These are phyloP conservation scores for Prototheca wickerhamii DNA, from an alignment of 163 green algal species.

Conservation along the genomic window DNA sequence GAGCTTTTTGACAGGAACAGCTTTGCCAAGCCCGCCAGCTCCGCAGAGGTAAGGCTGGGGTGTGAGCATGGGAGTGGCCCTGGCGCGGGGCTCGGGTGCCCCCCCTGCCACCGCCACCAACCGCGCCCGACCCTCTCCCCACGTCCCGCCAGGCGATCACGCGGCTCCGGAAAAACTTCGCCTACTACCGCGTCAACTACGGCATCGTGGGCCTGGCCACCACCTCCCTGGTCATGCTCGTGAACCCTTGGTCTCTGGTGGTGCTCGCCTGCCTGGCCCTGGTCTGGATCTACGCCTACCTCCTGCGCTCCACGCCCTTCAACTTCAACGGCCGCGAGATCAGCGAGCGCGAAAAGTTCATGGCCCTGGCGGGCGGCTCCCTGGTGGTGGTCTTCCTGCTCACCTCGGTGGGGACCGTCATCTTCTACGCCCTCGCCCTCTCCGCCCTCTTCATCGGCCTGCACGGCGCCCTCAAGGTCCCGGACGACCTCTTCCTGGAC, in stretches of 20 bases:
- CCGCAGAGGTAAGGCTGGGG: conserved; percentile 41
- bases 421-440: conserved; percentile 73
- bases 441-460: conserved; percentile 48
- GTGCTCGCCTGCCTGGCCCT: conserved; percentile 55
- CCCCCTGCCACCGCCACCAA: neutral
- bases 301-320: conserved; percentile 56
- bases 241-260: conserved; percentile 54
- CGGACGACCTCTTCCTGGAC: conserved; percentile 33
- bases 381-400: conserved; percentile 83
- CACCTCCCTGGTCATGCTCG: conserved; percentile 35
- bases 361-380: conserved; percentile 58
- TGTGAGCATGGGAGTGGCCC: neutral
- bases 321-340: conserved; percentile 62
- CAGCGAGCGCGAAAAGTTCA: conserved; percentile 78
- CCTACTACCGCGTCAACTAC: conserved; percentile 89
- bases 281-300: conserved; percentile 72
- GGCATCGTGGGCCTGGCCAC: conserved; percentile 59
- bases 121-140: neutral
- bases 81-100: neutral
- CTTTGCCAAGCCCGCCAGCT: conserved; percentile 59
- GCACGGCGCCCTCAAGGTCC: conserved; percentile 60
- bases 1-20: conserved; percentile 68
- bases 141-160: conserved; percentile 41
- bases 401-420: conserved; percentile 66
- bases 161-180: conserved; percentile 68